Evolutionary conservation across 1,284 basidiomycete genomes (phyloP), one percentile per base, ranked within the genome.

Genomic region (Retiboletus fuscus): DNA sequence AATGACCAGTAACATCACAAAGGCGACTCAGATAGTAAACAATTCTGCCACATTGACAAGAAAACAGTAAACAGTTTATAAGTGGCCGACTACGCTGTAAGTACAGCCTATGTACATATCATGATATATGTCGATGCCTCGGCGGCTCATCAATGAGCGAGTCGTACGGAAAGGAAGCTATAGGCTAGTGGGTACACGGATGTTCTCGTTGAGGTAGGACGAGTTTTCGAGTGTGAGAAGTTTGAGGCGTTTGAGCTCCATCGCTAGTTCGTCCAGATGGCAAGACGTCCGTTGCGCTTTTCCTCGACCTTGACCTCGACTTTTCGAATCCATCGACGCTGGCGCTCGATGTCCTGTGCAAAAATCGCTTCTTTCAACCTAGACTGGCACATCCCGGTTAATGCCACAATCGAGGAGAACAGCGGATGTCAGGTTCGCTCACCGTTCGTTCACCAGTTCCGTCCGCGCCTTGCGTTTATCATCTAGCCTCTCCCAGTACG

Each of bases 221-320:
- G 95, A 93, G 84, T 99, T 99, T 84, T 97, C 96, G 61, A 96
- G 87, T 0, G 96, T 94, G 73, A 98, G 89, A 68, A 94, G 91
- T 83, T 99, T 96, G 53, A 99, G 91, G 73, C 93, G 92, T 84
- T 97, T 97, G 73, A 99, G 87, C 71, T 95, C 94, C 2, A 93
- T 92, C 22, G 96, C 93, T 68, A 99, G 92, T 81, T 97, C 93
- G 81, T 98, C 96, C 55, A 99, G 91, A 84, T 96, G 98, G 96
- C 95, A 16, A 99, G 89, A 72, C 97, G 93, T 26, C 97, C 97
- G 34, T 96, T 96, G 62, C 98, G 95, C 84, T 99, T 98, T 80
- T 96, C 91, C 84, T 99, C 97, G 70, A 99, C 97, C 77, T 93
- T 93, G 73, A 96, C 89, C 85, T 98, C 98, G 88, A 99, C 93